Percentiles rank a stretch among this genome's conserved stretches.
phyloP scores from a whole-genome alignment of 371 early-diverging fungal species.

The Mortierella sp. region DNA sequence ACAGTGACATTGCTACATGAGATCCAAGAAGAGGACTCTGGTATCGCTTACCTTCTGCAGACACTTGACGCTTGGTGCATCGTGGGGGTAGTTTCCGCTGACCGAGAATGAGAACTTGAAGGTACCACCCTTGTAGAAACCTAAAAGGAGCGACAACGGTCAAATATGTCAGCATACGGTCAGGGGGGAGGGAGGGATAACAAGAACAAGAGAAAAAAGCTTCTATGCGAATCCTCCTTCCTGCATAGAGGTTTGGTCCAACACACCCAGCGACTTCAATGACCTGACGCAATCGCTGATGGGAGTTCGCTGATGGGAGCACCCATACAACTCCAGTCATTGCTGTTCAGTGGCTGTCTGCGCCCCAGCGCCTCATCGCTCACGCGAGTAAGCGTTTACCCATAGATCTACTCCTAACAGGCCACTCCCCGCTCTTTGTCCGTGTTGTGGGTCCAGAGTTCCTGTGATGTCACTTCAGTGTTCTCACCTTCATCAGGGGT shows the following conservation, averaged over 20 bases:
- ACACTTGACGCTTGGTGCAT: conserved; percentile 98
- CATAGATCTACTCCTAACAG: too few species aligned
- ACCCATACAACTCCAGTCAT: too few species aligned
- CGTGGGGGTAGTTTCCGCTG: conserved; percentile 97
- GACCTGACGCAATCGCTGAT: too few species aligned
- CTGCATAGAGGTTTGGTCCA: too few species aligned
- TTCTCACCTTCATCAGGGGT: conserved; percentile 89
- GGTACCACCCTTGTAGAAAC: conserved; percentile 93
- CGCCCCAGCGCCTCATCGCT: too few species aligned
- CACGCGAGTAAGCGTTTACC: too few species aligned
- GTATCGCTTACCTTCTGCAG: conserved; percentile 77
- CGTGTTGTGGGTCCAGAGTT: not conserved
- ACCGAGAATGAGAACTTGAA: conserved; percentile 94
- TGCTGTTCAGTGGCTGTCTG: too few species aligned
- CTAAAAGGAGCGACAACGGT: conserved; percentile 53
- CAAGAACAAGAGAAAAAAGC: not conserved
- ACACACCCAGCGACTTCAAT: too few species aligned
- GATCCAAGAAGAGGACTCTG: conserved; percentile 1
- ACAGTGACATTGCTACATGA: too few species aligned
- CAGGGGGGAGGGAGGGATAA: not conserved
- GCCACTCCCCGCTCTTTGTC: too few species aligned
- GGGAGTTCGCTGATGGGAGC: too few species aligned
- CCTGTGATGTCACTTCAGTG: conserved; percentile 1
- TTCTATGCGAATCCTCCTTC: not conserved
- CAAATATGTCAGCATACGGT: not conserved